Evolutionary conservation across 331 rosid species (phyloP), one percentile per base, ranked within the genome.

Genomic region (Rhamnella rubrinervis): DNA sequence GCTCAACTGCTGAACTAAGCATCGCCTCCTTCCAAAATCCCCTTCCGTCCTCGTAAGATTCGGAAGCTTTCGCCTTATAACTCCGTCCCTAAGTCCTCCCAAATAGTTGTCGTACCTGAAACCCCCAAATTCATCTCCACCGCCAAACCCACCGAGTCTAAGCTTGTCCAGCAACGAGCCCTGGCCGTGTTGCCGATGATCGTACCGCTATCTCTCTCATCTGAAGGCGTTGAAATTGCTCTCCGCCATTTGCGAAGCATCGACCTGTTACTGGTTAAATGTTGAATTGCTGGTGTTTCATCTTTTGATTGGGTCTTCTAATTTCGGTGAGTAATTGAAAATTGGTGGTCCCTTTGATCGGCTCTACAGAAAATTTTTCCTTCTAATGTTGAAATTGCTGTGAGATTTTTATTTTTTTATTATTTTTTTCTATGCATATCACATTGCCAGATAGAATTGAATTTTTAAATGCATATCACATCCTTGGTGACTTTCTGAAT

Each of bases 21-120:
- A 91, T 75, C 97, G 1, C 86, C 96, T 0, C 93, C 96, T 1
- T 75, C 96, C 50, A 95, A 95, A 85, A 91, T 95, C 72, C 99
- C 99, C 46, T 87, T 86, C 81, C 99, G 99, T 31, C 99, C 99
- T 10, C 84, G 96, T 16, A 95, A 95, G 82, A 89, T 95, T 70
- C 89, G 97, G 11, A 95, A 91, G 82, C 84, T 95, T 73, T 91
- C 97, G 3, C 95, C 97, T 7, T 82, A 65, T 5, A 59, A 59
- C 57, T 51, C 84, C 28, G 95, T 85, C 75, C 79, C 91, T 1
- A 77, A 79, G 12, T 63, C 83, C 6, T 37, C 58, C n/a, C 95
- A 77, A 62, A 18, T 68, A 67, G 71, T 58, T n/a, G 15, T 59
- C 41, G 35, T 57, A 5, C 72, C 84, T 47, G 77, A 58, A 46